Evolutionary conservation across 257 asterid species (phyloP), one percentile per base, ranked within the genome.

Genomic region (Rauvolfia tetraphylla): DNA sequence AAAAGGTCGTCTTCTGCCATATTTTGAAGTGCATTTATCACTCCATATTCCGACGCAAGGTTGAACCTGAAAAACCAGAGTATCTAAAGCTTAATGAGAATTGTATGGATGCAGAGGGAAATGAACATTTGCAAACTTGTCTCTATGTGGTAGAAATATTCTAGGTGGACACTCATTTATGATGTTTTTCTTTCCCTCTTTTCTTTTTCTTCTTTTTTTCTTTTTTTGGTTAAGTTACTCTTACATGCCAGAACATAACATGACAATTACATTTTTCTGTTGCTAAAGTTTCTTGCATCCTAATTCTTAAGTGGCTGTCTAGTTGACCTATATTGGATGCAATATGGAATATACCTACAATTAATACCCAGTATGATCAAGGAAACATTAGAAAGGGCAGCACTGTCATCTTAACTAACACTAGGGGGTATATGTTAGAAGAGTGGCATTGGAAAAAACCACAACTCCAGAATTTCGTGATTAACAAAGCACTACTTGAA

Each of bases 41-140:
- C 97, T 95, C 99, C 97, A 95, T 84, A 91, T 92, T 39, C 99
- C 99, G 81, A 95, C 99, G 84, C 98, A 95, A 75, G 99, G 99
- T 93, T 95, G 99, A 74, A 93, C 98, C 99, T 95, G 90, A 75
- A 84, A 84, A 73, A 59, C 76, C 76, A 34, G 27, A 20, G 77
- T 42, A 83, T 59, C 68, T 57, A 67, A 74, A 46, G 33, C 49
- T 36, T 12, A 74, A 2, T 18, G 17, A 25, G 62, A 61, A 71
- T 33, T 41, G 9, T 44, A 42, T 53, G 56, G 53, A 54, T 29
- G 54, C 33, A 67, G 51, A 49, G 68, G 1, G 44, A 75, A 71
- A 31, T 58, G 33, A 72, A 68, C 23, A 75, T 44, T 61, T 33
- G 49, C 20, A 75, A 73, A 57, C 25, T 18, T 58, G 17, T 8